Conservation (phyloP, 1,284 basidiomycete genomes). For the Leccinum insolens region DNA sequence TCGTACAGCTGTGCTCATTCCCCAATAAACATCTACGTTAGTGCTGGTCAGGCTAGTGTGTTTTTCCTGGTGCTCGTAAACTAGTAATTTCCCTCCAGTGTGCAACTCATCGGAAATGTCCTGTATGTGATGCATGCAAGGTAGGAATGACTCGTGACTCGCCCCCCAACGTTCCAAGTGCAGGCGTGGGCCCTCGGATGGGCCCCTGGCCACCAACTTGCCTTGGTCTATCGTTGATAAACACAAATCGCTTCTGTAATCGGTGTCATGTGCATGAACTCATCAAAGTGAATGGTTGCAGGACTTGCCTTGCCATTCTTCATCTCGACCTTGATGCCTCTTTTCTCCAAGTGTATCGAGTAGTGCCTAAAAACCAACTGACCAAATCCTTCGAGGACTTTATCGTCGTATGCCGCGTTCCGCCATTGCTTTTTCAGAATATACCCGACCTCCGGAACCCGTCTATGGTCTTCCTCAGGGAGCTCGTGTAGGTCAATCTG, state of each 20-base stretch:
- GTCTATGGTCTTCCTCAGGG: constrained; percentile 24
- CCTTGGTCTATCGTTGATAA: constrained; percentile 13
- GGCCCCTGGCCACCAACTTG: constrained; percentile 1
- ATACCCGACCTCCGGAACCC: constrained; percentile 18
- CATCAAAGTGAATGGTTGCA: neutral
- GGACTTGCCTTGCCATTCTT: constrained; percentile 23
- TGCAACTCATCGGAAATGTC: constrained; percentile 6
- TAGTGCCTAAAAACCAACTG: constrained; percentile 40
- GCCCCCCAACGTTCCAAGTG: constrained; percentile 24
- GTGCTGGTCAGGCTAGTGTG: neutral
- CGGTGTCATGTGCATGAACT: neutral
- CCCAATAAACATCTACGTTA: neutral
- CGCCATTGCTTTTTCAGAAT: constrained; percentile 36
- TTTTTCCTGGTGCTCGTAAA: neutral
- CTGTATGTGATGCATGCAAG: constrained; percentile 21
- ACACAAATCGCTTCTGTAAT: constrained; percentile 19
- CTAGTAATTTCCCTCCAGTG: neutral
- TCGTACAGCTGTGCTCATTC: neutral
- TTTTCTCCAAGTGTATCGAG: constrained; percentile 29
- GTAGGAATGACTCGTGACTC: constrained; percentile 30
- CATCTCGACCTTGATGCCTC: constrained; percentile 20
- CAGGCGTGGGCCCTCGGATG: constrained; percentile 29
- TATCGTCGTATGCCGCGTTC: constrained; percentile 30
- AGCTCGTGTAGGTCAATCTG: constrained; percentile 29
- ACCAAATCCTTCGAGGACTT: constrained; percentile 31